A percentile compares a stretch with the other conserved stretches of the same genome.
phyloP scores from a whole-genome alignment of 2,329 filamentous ascomycete species.

The Aquanectria penicillioides region DNA sequence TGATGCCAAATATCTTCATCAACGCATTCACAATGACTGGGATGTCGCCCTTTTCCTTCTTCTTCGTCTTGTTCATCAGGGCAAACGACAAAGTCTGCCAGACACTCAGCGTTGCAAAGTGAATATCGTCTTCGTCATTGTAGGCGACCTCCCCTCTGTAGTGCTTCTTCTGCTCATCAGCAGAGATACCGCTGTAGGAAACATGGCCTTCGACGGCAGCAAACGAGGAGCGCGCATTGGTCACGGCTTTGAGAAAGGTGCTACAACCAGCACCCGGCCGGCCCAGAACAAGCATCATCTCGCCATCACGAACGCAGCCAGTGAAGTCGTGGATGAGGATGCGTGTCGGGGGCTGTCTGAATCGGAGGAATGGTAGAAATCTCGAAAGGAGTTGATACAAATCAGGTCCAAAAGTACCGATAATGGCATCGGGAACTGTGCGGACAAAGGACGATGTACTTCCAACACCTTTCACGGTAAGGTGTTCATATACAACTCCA shows the following conservation, averaged over 20 bases:
- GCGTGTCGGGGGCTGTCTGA: constrained; percentile 62
- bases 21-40: too few species aligned
- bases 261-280: constrained; percentile 76
- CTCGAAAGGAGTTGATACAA: constrained; percentile 70
- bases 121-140: constrained; percentile 75
- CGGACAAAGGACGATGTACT: constrained; percentile 74
- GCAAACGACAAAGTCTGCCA: constrained; percentile 75
- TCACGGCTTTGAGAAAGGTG: constrained; percentile 76
- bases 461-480: constrained; percentile 78
- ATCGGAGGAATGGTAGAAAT: constrained; percentile 47
- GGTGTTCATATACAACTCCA: constrained; percentile 79
- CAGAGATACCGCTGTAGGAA: constrained; percentile 64
- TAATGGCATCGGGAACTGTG: constrained; percentile 77
- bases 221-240: constrained; percentile 74
- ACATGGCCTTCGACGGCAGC: constrained; percentile 72
- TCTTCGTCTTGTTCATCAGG: constrained; percentile 70
- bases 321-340: constrained; percentile 73
- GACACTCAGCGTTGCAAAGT: constrained; percentile 76
- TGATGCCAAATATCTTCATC: constrained; percentile 78
- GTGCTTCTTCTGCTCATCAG: constrained; percentile 58
- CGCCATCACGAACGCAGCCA: constrained; percentile 76
- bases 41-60: constrained; percentile 64
- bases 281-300: constrained; percentile 75
- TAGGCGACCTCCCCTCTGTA: constrained; percentile 72
- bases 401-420: constrained; percentile 85